phyloP scores from a whole-genome alignment of 129 eudicot species.

The Kitagawia praeruptora region DNA sequence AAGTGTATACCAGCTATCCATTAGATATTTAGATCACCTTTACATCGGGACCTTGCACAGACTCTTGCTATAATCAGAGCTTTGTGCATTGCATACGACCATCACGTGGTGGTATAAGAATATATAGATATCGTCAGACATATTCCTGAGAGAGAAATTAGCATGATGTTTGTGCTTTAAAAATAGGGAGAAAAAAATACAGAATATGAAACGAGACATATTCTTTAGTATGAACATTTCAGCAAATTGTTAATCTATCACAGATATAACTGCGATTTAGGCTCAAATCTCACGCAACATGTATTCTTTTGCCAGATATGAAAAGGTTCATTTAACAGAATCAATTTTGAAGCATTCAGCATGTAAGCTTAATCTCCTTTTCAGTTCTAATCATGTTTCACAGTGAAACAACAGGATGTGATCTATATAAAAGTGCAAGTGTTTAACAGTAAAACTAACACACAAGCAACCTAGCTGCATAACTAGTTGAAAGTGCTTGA shows the following conservation, averaged over 20 bases:
- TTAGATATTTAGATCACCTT: background rate
- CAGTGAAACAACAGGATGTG: background rate
- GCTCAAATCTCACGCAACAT: background rate
- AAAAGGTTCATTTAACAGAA: background rate
- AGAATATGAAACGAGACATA: conserved; percentile 16
- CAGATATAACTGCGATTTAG: background rate
- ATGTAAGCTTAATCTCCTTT: background rate
- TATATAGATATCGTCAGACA: background rate
- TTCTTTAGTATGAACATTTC: conserved; percentile 3
- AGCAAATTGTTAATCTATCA: conserved; percentile 2
- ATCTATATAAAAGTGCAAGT: background rate
- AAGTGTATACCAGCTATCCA: background rate
- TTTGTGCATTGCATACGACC: background rate
- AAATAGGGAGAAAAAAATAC: background rate
- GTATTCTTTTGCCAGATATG: background rate
- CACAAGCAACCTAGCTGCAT: background rate
- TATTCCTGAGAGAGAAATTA: background rate
- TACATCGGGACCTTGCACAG: background rate
- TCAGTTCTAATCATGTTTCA: background rate
- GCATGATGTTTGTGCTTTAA: background rate
- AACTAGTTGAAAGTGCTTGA: background rate
- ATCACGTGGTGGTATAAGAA: background rate
- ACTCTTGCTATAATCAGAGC: background rate
- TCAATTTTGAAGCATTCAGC: background rate
- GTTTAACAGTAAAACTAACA: background rate